phyloP scores from a whole-genome alignment of 306 rosid genomes.

The Prunus kanzakura region DNA sequence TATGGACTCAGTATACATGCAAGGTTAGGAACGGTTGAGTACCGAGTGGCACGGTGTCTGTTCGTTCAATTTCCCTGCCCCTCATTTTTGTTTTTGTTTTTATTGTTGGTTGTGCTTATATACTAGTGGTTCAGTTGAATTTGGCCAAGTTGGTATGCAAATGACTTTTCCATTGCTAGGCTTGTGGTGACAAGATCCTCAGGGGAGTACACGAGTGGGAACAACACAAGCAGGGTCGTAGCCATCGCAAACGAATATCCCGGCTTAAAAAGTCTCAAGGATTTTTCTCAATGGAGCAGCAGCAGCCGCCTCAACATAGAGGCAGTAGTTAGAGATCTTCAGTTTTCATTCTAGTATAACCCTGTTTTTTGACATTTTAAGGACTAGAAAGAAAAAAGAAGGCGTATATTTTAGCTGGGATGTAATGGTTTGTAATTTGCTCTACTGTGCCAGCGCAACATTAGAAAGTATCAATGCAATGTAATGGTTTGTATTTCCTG shows the following conservation, averaged over 20 bases:
- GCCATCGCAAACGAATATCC: slow-evolving; percentile 72
- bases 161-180: slow-evolving; percentile 43
- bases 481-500: no score
- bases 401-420: not conserved
- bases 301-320: slow-evolving; percentile 16
- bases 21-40: slow-evolving; percentile 39
- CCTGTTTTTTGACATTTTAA: not conserved
- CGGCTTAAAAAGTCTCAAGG: slow-evolving; percentile 46
- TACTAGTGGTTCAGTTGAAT: not conserved
- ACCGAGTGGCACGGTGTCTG: not conserved
- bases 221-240: slow-evolving; percentile 74
- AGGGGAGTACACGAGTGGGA: slow-evolving; percentile 94
- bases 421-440: not conserved
- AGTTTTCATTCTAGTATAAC: not conserved
- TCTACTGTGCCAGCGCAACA: not conserved
- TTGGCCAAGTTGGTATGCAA: not conserved
- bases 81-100: not conserved
- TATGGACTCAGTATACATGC: slow-evolving; percentile 88
- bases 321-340: slow-evolving; percentile 1
- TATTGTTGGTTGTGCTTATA: not conserved
- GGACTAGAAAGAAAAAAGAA: not conserved
- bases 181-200: slow-evolving; percentile 74
- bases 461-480: not conserved
- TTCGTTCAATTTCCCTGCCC: not conserved
- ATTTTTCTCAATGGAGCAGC: slow-evolving; percentile 21